Evolutionary conservation across 2,329 filamentous ascomycete genomes (phyloP), one percentile per base, ranked within the genome.

Genomic region (Trichoderma koningii): DNA sequence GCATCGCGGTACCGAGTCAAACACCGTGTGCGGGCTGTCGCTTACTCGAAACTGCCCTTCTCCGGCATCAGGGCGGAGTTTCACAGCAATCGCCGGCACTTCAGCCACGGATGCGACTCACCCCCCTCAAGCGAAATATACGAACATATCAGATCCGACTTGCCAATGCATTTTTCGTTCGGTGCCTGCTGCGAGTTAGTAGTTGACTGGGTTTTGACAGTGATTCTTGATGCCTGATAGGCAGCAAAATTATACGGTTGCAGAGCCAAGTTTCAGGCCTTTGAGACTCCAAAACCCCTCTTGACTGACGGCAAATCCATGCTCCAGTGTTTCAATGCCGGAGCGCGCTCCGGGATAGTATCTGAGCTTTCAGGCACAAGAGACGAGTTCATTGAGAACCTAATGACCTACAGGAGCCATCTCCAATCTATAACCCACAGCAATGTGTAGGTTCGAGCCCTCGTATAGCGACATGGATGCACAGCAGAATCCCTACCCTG

Each of bases 41-140:
- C 45, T 60, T 42, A 41, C 47, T n/a, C 34, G 10, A 14, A 28
- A 10, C 30, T 60, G 7, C 47, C 47, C 47, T 42, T n/a, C 52
- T 60, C 17, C 19, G 56, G 56, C 47, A 42, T 60, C 23, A 47
- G 12, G 56, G 56, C 56, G 45, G 56, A 51, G 56, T 60, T 60
- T 51, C 34, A 3, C 15, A 55, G 21, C 14, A 19, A 7, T 45
- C 56, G 30, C 23, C 30, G 17, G 45, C 56, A 51, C 34, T 42
- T 38, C 1, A 21, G 34, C 55, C 34, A 21, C 51, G 17, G 9
- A 47, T 42, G 19, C 42, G 45, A 14, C 48, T n/a, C 28, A n/a
- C 17, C 28, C 17, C 19, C 42, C 28, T 21, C 21, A 48, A 7
- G 42, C 42, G 55, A 45, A 5, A 23, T 14, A 30, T 45, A 47